Conservation (phyloP, 2,329 filamentous ascomycete genomes). For the Ceratocystis harringtonii region DNA sequence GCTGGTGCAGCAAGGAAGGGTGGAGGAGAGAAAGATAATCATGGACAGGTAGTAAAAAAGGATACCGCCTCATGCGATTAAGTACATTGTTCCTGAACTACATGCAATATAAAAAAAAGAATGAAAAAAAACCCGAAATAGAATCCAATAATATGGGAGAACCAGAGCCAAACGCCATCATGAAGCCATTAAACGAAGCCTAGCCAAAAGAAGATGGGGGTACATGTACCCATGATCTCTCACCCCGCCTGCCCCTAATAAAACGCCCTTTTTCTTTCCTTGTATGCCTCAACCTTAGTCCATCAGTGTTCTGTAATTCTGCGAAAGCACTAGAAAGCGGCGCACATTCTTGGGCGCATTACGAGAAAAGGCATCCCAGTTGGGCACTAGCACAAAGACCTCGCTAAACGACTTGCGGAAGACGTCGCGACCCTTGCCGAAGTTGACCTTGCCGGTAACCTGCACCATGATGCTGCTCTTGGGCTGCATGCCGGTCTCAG, state of each 20-base stretch:
- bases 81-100: background rate
- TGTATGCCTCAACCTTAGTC: background rate
- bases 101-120: background rate
- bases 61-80: background rate
- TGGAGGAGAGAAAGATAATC: constrained; percentile 12
- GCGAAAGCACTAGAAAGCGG: constrained; percentile 53
- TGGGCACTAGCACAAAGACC: constrained; percentile 66
- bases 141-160: background rate
- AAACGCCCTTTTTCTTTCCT: background rate
- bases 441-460: constrained; percentile 56
- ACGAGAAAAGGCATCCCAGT: constrained; percentile 43
- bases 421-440: constrained; percentile 47
- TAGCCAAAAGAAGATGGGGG: background rate
- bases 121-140: background rate
- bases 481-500: constrained; percentile 34
- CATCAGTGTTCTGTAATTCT: constrained; percentile 48
- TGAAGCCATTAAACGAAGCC: constrained; percentile 4
- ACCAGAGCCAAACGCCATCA: constrained; percentile 12
- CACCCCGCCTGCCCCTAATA: too few species aligned
- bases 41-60: background rate
- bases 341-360: constrained; percentile 39
- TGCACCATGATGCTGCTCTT: constrained; percentile 58
- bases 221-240: too few species aligned
- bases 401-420: constrained; percentile 62
- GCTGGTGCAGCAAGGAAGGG: too few species aligned